Evolutionary conservation across 1,139 yeast genomes (phyloP), one percentile per base, ranked within the genome.

Genomic region (Candida dubliniensis): DNA sequence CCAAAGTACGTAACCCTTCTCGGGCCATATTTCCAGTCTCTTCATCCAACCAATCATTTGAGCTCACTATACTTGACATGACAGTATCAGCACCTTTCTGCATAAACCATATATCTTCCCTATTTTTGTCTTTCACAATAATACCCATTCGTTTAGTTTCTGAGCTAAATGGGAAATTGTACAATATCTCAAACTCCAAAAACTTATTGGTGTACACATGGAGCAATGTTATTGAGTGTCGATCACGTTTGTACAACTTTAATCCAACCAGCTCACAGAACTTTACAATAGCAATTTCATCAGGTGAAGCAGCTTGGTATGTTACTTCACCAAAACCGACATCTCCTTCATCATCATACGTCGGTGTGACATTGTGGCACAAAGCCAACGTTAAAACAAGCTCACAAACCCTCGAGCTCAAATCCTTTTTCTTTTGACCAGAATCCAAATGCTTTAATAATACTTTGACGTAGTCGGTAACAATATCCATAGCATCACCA

Each of bases 231-330:
- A 93, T 77, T 8, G 84, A 79, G 46, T 78, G 77, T 45, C 99
- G 79, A 61, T 95, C 99, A 56, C 99, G 80, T 56, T 82, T 84
- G 49, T 77, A 74, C 41, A 95, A 72, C 9, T 88, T 79, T 38
- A 95, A 69, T 0, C 99, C 99, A 30, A 91, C 95, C 4, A 73
- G 64, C 51, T 88, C 95, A 1, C 97, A 87, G 69, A 90, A 95
- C 59, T 86, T 86, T 26, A 95, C 98, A 53, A 95, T 93, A 15
- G 99, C 99, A 51, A 93, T 84, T 63, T 95, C 99, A 69, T 95
- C 99, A 0, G 99, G 99, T 0, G 98, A 91, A 0, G 98, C 97
- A 0, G 99, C 99, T 64, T 95, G 99, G 61, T 91, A 95, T 1
- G 89, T 77, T 8, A 87, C 61, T 0, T 47, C 48, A 1, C 50